Conservation (phyloP, 192 early-diverging fungal species). For the Umbelopsis vinacea region DNA sequence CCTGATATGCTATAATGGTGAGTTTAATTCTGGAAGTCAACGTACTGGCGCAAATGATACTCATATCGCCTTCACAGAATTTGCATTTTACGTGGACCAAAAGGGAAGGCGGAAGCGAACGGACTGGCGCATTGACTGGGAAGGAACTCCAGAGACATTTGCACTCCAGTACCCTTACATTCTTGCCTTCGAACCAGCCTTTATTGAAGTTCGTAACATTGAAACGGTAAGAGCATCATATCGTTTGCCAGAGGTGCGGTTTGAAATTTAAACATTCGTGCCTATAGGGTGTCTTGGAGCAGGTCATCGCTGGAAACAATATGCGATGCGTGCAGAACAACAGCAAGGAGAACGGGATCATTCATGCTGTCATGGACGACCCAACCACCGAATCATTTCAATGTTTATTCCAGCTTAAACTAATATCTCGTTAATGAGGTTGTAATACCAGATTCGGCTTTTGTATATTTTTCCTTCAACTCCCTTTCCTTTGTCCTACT, state of each 20-base stretch:
- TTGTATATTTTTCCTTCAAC: background rate
- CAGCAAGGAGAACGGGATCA: conserved; percentile 34
- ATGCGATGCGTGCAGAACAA: conserved; percentile 63
- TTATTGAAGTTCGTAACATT: conserved; percentile 88
- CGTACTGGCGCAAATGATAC: background rate
- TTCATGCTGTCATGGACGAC: conserved; percentile 59
- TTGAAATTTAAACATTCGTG: background rate
- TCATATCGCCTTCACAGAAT: conserved; percentile 60
- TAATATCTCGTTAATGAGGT: conserved; percentile 17
- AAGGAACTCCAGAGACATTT: conserved; percentile 83
- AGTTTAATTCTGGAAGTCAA: conserved; percentile 6
- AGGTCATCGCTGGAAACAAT: conserved; percentile 60
- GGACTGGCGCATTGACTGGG: conserved; percentile 85
- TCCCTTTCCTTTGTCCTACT: background rate
- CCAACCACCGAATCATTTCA: conserved; percentile 36
- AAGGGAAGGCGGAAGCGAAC: conserved; percentile 74
- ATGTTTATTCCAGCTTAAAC: conserved; percentile 36
- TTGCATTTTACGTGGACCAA: conserved; percentile 92
- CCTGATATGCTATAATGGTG: conserved; percentile 93
- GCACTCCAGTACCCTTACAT: conserved; percentile 83
- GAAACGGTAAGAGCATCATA: conserved; percentile 75
- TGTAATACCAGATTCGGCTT: conserved; percentile 1
- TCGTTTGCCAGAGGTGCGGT: background rate
- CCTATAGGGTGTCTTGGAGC: conserved; percentile 53
- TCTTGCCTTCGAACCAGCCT: conserved; percentile 87